phyloP scores from a whole-genome alignment of 2,329 filamentous ascomycete species.

The Ramichloridium luteum region DNA sequence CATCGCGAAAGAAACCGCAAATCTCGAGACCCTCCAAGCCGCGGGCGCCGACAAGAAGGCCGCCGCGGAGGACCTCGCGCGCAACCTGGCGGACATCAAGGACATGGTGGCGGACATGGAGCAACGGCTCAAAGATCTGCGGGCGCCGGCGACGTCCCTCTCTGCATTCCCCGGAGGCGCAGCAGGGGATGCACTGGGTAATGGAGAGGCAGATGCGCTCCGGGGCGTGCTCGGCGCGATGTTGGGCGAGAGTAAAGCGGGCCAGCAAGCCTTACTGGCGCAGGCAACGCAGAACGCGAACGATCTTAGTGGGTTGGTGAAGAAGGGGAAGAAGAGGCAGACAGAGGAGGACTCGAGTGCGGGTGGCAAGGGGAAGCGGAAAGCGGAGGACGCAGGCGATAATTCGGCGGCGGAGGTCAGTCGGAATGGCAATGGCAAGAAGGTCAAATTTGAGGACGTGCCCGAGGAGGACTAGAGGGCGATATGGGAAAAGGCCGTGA shows the following conservation, averaged over 20 bases:
- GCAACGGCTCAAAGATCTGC: constrained; percentile 59
- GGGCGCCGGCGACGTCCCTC: constrained; percentile 48
- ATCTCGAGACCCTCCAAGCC: constrained; percentile 41
- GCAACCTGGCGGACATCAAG: constrained; percentile 59
- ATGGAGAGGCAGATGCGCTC: constrained; percentile 31
- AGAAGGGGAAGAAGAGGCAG: constrained; percentile 43
- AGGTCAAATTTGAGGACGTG: constrained; percentile 16
- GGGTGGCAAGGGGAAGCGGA: constrained; percentile 20
- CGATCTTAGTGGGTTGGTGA: constrained; percentile 61
- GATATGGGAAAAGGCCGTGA: too few species aligned
- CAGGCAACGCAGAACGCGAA: constrained; percentile 63
- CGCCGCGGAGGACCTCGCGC: constrained; percentile 50
- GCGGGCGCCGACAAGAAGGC: constrained; percentile 42
- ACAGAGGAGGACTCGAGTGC: constrained; percentile 8
- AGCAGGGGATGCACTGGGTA: constrained; percentile 19
- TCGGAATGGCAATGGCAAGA: constrained; percentile 15
- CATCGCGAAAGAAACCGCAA: constrained; percentile 56
- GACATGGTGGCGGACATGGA: constrained; percentile 71
- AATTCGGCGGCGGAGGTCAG: constrained; percentile 2
- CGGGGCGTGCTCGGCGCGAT: constrained; percentile 52
- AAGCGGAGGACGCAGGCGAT: constrained; percentile 14
- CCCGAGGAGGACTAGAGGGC: too few species aligned
- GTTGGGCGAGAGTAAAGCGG: constrained; percentile 48
- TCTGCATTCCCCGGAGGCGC: constrained; percentile 35
- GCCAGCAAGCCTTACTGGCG: constrained; percentile 52